Base-by-base conservation (phyloP, 257 asterid genomes). In the Fraxinus excelsior region DNA sequence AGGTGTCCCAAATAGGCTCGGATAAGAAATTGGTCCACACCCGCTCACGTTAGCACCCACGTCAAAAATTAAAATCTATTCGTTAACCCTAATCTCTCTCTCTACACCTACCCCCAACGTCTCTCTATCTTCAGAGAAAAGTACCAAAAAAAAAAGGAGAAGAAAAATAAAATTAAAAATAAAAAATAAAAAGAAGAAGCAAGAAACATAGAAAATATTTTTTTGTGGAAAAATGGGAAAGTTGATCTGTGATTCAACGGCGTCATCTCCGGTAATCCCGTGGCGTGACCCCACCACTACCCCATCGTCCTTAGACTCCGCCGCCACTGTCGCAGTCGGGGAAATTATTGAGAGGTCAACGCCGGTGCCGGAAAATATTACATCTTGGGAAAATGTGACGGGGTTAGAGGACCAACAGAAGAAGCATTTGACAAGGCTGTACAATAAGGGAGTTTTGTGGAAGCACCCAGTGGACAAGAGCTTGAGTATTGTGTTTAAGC, bases 201-300 rank as follows among this genome's bases (percentile, higher is more conserved):
- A 58, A 58, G 67, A 58, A 58, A 58, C 32, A 58, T 77, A 25
- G 16, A 35, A 8, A 58, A 64, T 6, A 2, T 3, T 19, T 71
- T 23, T 34, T 34, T 75, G 26, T 21, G 11, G 32, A 46, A 44
- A 67, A 81, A 95, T 95, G 99, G 99, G 98, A 68, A 93, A 93
- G 85, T 84, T 89, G 56, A 89, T 95, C 21, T 91, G 97, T 78
- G 97, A 93, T 79, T 91, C 98, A 53, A 91, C 97, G 76, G 84
- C 98, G 75, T 87, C 98, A 32, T 88, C 97, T 7, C 96, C 93
- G 83, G 96, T 90, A 70, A 84, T 91, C 62, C 94, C 92, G 0
- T 93, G 99, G 99, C 81, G 86, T 6, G 99, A 93, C 78, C 97
- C 97, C 12, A 88, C 97, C 51, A 72, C 91, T 37, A 83, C 92